Evolutionary conservation across 768 basidiomycete genomes (phyloP).

Genomic region (Lentinus brumalis): DNA sequence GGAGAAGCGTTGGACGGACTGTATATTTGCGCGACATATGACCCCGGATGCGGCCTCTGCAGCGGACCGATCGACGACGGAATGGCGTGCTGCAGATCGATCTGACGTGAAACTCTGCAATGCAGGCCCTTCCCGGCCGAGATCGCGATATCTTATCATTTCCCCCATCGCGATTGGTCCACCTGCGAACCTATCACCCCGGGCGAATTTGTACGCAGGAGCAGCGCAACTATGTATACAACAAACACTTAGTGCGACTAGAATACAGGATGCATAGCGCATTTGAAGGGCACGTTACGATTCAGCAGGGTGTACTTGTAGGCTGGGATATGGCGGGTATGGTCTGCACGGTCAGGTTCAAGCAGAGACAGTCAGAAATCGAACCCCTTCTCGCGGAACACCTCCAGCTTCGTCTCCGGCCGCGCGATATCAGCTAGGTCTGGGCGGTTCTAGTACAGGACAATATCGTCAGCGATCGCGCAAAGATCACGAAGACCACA

Average conservation of each 20-base stretch:
- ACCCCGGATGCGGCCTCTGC: background rate
- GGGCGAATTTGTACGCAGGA: no score
- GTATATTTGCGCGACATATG: conserved; percentile 6
- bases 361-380: conserved; percentile 62
- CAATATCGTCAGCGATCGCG: background rate
- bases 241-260: background rate
- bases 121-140: background rate
- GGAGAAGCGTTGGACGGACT: background rate
- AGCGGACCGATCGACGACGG: conserved; percentile 7
- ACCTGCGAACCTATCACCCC: no score
- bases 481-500: background rate
- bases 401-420: conserved; percentile 61
- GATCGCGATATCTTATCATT: conserved; percentile 15
- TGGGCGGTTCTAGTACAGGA: conserved; percentile 58
- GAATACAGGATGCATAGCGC: conserved; percentile 15
- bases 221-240: background rate
- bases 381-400: conserved; percentile 84
- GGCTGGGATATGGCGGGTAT: no score
- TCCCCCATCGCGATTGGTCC: conserved; percentile 14
- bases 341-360: no score
- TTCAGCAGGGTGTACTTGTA: background rate
- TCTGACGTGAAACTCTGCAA: conserved; percentile 20
- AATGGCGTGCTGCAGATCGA: conserved; percentile 26
- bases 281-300: conserved; percentile 2
- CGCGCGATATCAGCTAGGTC: conserved; percentile 82